phyloP scores from a whole-genome alignment of 352 stramenopile species.

The Globisporangium echinulatum region DNA sequence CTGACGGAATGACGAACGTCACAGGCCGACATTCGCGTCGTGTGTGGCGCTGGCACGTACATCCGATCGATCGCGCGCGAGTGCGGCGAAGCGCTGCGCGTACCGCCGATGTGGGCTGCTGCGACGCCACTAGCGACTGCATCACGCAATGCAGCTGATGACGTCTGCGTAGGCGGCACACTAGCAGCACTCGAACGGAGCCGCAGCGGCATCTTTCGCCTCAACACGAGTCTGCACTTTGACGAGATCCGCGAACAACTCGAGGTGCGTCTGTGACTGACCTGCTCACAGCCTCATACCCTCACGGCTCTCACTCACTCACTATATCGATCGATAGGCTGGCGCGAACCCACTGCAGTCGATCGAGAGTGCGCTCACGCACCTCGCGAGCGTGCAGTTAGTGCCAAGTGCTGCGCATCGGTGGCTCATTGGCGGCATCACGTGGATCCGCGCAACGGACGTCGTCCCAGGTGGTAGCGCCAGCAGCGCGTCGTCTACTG shows the following conservation, averaged over 20 bases:
- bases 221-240: slow-evolving; percentile 46
- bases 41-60: slow-evolving; percentile 75
- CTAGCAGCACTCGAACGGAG: slow-evolving; percentile 57
- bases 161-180: slow-evolving; percentile 54
- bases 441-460: slow-evolving; percentile 24
- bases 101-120: slow-evolving; percentile 17
- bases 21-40: slow-evolving; percentile 43
- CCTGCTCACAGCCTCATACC: background rate
- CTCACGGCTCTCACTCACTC: background rate
- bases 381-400: slow-evolving; percentile 45
- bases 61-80: slow-evolving; percentile 85
- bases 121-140: slow-evolving; percentile 16
- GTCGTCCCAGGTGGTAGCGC: slow-evolving; percentile 13
- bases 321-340: background rate
- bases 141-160: slow-evolving; percentile 23
- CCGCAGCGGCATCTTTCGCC: slow-evolving; percentile 48
- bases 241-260: slow-evolving; percentile 40
- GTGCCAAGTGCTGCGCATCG: slow-evolving; percentile 18
- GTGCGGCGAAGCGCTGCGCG: slow-evolving; percentile 57
- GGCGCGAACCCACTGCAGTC: slow-evolving; percentile 26
- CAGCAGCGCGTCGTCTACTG: slow-evolving; percentile 2
- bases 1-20: background rate
- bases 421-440: slow-evolving; percentile 44
- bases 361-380: slow-evolving; percentile 53
- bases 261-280: slow-evolving; percentile 22